A percentile compares a stretch with the other conserved stretches of the same genome.
Conservation (phyloP, 352 stramenopile species). For the Pythium vanterpoolii region DNA sequence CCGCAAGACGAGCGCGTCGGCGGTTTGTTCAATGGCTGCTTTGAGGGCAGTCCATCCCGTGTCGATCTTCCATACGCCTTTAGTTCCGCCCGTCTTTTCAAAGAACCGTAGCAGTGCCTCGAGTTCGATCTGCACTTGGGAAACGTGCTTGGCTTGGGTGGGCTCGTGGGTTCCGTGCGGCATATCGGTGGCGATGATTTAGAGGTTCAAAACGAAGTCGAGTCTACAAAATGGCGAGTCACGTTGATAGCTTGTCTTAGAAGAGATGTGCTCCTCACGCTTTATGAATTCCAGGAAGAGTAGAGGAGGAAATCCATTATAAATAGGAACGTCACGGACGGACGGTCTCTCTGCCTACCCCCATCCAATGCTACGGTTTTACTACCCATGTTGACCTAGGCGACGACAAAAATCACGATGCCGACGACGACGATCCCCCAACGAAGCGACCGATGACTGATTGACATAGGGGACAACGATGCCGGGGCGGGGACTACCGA, state of each 20-base stretch:
- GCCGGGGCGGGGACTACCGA: neutral
- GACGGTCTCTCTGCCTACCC: neutral
- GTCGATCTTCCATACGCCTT: conserved; percentile 33
- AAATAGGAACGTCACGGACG: neutral
- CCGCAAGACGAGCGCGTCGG: conserved; percentile 22
- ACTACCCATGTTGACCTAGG: too few species aligned
- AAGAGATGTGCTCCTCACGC: neutral
- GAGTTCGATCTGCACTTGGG: conserved; percentile 42
- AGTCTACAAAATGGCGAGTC: neutral
- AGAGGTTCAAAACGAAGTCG: neutral
- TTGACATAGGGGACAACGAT: neutral
- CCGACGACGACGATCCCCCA: neutral
- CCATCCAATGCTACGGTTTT: neutral
- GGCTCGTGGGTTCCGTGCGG: neutral
- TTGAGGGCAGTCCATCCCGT: conserved; percentile 37
- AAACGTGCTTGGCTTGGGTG: conserved; percentile 25
- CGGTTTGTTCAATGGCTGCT: conserved; percentile 15
- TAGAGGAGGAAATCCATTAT: neutral
- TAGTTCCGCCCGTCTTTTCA: conserved; percentile 32
- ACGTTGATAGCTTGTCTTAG: neutral
- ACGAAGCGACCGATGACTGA: neutral
- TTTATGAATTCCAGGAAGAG: neutral
- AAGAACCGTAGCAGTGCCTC: conserved; percentile 44
- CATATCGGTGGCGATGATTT: neutral
- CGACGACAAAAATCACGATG: neutral